Evolutionary conservation across 495 filamentous ascomycete species (phyloP).

Genomic region (Penicillium paradoxum): DNA sequence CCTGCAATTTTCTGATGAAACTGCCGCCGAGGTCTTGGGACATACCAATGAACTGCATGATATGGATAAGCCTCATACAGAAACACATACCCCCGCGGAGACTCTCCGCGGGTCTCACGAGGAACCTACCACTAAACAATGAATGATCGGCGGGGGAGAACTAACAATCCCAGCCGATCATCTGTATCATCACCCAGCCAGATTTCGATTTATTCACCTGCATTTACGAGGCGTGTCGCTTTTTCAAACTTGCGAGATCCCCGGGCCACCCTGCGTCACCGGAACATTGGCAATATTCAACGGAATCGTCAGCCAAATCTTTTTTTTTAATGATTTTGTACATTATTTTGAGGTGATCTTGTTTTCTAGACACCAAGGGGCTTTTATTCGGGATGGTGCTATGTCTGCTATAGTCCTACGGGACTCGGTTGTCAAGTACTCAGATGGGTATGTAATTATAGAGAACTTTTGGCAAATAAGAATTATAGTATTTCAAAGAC

Average conservation of each 20-base stretch:
- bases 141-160: background rate
- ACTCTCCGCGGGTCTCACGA: slow-evolving; percentile 2
- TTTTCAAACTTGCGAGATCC: background rate
- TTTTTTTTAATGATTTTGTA: slow-evolving; percentile 1
- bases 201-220: slow-evolving; percentile 5
- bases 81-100: background rate
- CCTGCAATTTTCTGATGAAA: slow-evolving; percentile 79
- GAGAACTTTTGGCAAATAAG: background rate
- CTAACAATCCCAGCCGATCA: background rate
- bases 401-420: background rate
- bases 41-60: slow-evolving; percentile 8
- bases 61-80: slow-evolving; percentile 13
- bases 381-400: background rate
- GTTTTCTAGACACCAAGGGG: background rate
- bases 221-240: slow-evolving; percentile 19
- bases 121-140: background rate
- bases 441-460: background rate
- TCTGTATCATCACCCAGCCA: slow-evolving; percentile 4
- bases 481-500: background rate
- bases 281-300: background rate
- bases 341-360: background rate
- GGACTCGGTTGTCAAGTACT: background rate
- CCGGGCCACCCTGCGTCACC: background rate
- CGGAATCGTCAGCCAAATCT: background rate
- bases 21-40: slow-evolving; percentile 37